Base-by-base conservation (phyloP, 2,329 filamentous ascomycete genomes). In the Bertia moriformis region DNA sequence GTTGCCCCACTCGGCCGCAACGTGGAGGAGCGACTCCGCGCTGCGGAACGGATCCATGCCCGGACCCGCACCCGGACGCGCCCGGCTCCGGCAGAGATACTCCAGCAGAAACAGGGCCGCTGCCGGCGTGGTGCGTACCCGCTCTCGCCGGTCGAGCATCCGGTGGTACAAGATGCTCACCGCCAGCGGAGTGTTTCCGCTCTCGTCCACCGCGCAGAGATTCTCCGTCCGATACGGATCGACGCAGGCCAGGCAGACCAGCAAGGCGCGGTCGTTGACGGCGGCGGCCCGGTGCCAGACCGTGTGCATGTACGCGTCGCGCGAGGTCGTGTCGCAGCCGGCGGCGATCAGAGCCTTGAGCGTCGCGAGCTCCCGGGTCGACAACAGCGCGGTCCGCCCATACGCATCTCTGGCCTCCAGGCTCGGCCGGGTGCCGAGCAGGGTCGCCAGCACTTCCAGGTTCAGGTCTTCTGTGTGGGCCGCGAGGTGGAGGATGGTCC, bases 401-500 rank as follows among this genome's bases (percentile, higher is more conserved):
- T 37, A 19, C 12, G 39, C 20, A 27, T 41, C 39, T 24, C 40
- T 37, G 20, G 35, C 18, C 30, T 45, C 19, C 2, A 30, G 14
- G 20, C 27, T 30, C 3, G 41, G 39, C 3, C 41, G 39, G 10
- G 15, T 20, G n/a, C 18, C 17, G 19, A 43, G 19, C 3, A 45
- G 39, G 4, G 32, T 13, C 18, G n/a, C 4, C 18, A 43, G 30
- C 4, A 36, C 39, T 4, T 27, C 7, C 22, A 27, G 7, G n/a
- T 7, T 10, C 22, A 27, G 7, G 7, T n/a, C 22, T n/a, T 27
- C 22, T 27, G 7, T 27, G 7, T 20, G 19, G 18, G 60, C 48
- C 2, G 57, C 51, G 37, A 57, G 47, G 3, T 46, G 49, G 2
- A 60, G 41, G 1, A 59, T 58, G 0, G 57, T 56, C n/a, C 41